phyloP scores from a whole-genome alignment of 1,284 basidiomycete species.

The Trametes pubescens region DNA sequence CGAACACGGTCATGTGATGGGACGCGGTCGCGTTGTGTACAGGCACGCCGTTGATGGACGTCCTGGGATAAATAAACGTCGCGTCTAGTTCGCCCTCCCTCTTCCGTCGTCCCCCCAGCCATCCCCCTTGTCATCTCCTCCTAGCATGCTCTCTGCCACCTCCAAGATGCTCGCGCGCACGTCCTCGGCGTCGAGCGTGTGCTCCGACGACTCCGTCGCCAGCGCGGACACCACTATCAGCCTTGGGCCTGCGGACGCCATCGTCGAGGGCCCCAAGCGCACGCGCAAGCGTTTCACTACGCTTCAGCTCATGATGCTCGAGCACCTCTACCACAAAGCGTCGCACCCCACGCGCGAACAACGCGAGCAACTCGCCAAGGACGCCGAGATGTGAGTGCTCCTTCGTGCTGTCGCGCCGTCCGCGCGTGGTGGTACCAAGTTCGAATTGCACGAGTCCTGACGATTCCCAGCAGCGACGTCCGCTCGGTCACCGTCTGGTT shows the following conservation, averaged over 20 bases:
- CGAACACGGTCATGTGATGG: slow-evolving; percentile 29
- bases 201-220: slow-evolving; percentile 36
- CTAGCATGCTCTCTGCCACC: slow-evolving; percentile 16
- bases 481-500: slow-evolving; percentile 86
- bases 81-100: slow-evolving; percentile 12
- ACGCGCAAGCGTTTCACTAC: slow-evolving; percentile 76
- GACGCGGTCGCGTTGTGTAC: slow-evolving; percentile 34
- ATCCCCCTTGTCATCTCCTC: not conserved
- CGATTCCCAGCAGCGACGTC: slow-evolving; percentile 59
- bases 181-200: slow-evolving; percentile 40
- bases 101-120: slow-evolving; percentile 9
- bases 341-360: slow-evolving; percentile 78
- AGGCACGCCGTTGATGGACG: slow-evolving; percentile 26
- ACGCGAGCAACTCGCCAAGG: slow-evolving; percentile 66
- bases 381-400: slow-evolving; percentile 65
- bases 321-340: slow-evolving; percentile 72
- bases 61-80: slow-evolving; percentile 25
- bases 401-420: not conserved
- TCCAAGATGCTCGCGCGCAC: slow-evolving; percentile 37
- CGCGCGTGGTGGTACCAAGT: slow-evolving; percentile 11
- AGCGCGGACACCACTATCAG: slow-evolving; percentile 29
- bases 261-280: slow-evolving; percentile 44
- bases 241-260: slow-evolving; percentile 17
- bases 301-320: slow-evolving; percentile 73
- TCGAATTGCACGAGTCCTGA: not conserved